phyloP scores from a whole-genome alignment of 306 rosid genomes.

The Amphicarpaea edgeworthii region DNA sequence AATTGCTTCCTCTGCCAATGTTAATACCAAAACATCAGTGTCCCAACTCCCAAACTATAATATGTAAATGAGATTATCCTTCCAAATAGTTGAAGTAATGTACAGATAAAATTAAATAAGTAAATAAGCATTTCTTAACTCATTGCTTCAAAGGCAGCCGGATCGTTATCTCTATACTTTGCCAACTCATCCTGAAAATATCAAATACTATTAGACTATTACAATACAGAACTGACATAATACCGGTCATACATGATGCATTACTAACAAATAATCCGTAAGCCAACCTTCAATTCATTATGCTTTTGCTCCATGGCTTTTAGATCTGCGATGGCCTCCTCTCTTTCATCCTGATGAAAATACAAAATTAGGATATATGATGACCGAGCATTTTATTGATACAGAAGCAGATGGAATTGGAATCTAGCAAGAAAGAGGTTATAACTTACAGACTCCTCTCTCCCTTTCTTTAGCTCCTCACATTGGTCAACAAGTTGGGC shows the following conservation, averaged over 20 bases:
- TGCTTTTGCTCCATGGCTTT: slow-evolving; percentile 75
- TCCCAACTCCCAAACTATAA: slow-evolving; percentile 34
- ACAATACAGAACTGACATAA: slow-evolving; percentile 34
- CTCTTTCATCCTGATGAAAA: slow-evolving; percentile 76
- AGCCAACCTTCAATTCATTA: slow-evolving; percentile 73
- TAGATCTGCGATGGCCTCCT: slow-evolving; percentile 76
- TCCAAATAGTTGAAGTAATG: slow-evolving; percentile 3
- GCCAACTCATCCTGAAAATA: slow-evolving; percentile 75
- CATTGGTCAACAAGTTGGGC: slow-evolving; percentile 74
- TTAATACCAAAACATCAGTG: slow-evolving; percentile 46
- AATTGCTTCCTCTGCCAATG: slow-evolving; percentile 75
- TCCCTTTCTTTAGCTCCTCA: slow-evolving; percentile 75
- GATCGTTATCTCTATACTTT: slow-evolving; percentile 92
- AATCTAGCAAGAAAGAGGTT: slow-evolving; percentile 28
- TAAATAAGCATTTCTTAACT: slow-evolving; percentile 61
- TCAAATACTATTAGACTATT: slow-evolving; percentile 33
- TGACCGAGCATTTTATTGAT: slow-evolving; percentile 10
- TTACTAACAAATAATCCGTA: slow-evolving; percentile 24
- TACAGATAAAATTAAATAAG: slow-evolving; percentile 35
- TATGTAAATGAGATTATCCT: slow-evolving; percentile 28
- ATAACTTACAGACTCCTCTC: slow-evolving; percentile 90
- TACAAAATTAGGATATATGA: slow-evolving; percentile 35
- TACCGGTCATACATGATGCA: slow-evolving; percentile 5
- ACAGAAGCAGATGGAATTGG: slow-evolving; percentile 19
- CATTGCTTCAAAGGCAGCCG: slow-evolving; percentile 92